A percentile compares a stretch with the other conserved stretches of the same genome.
Conservation (phyloP, 1,284 basidiomycete genomes). For the Fomitopsis palustris region DNA sequence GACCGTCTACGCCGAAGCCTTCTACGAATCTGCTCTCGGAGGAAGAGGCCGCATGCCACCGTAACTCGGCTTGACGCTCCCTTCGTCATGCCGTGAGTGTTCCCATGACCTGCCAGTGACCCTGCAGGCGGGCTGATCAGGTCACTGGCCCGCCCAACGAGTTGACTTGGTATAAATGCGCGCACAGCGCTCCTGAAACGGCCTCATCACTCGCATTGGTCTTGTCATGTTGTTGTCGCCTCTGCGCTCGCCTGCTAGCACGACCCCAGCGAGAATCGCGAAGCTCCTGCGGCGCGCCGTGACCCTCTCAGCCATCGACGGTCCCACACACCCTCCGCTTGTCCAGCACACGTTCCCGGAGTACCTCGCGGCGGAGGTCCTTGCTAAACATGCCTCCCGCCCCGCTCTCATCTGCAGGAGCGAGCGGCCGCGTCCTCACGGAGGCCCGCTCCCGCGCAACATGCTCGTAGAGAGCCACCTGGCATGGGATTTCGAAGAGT, state of each 20-base stretch:
- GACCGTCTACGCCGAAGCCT: background rate
- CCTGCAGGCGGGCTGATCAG: background rate
- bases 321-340: conserved; percentile 59
- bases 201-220: background rate
- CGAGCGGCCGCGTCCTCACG: conserved; percentile 57
- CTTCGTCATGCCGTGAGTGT: background rate
- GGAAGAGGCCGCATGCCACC: background rate
- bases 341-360: conserved; percentile 56
- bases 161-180: background rate
- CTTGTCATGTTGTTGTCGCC: background rate
- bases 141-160: background rate
- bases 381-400: conserved; percentile 44
- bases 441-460: conserved; percentile 52
- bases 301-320: conserved; percentile 49
- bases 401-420: conserved; percentile 66
- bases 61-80: background rate
- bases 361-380: conserved; percentile 58
- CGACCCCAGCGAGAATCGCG: background rate
- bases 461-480: conserved; percentile 48
- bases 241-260: background rate
- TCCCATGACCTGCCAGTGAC: background rate
- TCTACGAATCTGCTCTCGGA: background rate
- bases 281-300: conserved; percentile 11
- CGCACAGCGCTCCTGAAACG: background rate
- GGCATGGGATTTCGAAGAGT: conserved; percentile 73